A percentile compares a stretch with the other conserved stretches of the same genome.
Conservation (phyloP, 2,329 filamentous ascomycete genomes). For the Colletotrichum sp. region DNA sequence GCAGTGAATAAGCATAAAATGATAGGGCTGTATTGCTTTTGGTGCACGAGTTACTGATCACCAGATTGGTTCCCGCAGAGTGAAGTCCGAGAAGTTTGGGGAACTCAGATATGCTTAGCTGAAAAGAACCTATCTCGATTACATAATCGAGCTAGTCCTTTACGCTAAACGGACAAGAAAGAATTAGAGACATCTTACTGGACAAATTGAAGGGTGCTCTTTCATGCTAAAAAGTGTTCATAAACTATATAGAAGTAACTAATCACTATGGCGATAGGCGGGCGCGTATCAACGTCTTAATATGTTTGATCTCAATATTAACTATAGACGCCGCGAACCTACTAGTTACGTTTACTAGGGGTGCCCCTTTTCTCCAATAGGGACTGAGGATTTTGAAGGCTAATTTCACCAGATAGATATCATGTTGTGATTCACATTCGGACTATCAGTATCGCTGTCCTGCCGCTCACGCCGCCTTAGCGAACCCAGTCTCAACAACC, state of each 20-base stretch:
- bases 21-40: rapidly evolving
- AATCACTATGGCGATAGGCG: background rate
- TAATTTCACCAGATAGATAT: background rate
- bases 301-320: background rate
- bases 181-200: background rate
- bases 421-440: background rate
- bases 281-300: rapidly evolving
- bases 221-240: background rate
- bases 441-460: rapidly evolving
- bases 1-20: rapidly evolving
- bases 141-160: background rate
- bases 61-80: background rate
- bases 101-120: background rate
- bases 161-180: background rate
- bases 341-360: too few relatives aligned
- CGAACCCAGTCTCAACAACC: background rate
- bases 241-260: rapidly evolving
- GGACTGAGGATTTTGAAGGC: background rate
- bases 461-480: background rate
- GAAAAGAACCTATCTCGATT: background rate
- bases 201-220: background rate
- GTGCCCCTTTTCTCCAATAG: rapidly evolving
- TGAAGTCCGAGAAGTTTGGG: background rate
- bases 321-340: rapidly evolving
- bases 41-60: background rate